Base-by-base conservation (phyloP, 257 asterid species). In the Sherardia arvensis region DNA sequence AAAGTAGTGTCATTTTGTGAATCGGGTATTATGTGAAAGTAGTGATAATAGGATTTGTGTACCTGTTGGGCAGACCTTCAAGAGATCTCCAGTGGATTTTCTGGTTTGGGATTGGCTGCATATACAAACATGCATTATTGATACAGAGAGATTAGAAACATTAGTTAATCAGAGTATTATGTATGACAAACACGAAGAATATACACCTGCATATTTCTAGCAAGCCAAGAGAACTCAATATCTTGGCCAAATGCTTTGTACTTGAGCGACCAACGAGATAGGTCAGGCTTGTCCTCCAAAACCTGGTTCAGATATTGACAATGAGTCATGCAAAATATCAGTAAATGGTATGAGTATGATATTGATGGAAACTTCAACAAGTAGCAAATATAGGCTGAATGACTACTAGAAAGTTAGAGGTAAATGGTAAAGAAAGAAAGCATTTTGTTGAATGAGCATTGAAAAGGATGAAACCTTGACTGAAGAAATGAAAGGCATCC, bases 401-500 rank as follows among this genome's bases (percentile, higher is more conserved):
- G 32, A 23, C 32, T 23, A 53, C n/a, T n/a, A n/a, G n/a, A n/a
- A n/a, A n/a, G 14, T 22, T 4, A 25, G 11, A 22, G 59, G 34
- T n/a, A 55, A 54, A 26, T 25, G 33, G 29, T 23, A 10, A 40
- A 40, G 48, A 40, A 40, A 40, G 48, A 40, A 14, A 43, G 49
- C 49, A 43, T 49, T 49, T 18, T 49, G 4, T 23, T 47, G n/a
- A 22, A 4, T 20, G 61, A 69, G 25, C 59, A 25, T n/a, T 9
- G 49, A 43, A 43, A 40, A 15, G 15, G 49, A 43, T 14, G 25
- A 28, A 0, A 84, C 97, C 94, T 84, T 79, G 5, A 91, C 97
- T 15, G 94, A 58, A 17, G 97, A 86, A 82, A 92, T 92, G 80
- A 92, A 92, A 8, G 98, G 98, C 98, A 92, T 88, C 98, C 98